Conservation (phyloP, 306 rosid species). For the Cicer arietinum region DNA sequence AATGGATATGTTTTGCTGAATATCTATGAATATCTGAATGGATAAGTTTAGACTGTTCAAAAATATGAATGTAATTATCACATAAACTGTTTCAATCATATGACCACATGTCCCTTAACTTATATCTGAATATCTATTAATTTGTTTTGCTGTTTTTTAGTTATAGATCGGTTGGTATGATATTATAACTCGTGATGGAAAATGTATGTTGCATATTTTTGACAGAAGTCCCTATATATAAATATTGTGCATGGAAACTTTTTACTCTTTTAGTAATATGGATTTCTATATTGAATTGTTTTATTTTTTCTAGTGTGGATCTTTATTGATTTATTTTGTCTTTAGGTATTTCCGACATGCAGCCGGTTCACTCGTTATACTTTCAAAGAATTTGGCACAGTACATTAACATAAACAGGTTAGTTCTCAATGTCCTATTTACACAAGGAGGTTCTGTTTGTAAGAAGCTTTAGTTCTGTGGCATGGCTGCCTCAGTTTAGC, state of each 20-base stretch:
- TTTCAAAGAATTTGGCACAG: conserved; percentile 88
- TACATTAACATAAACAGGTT: conserved; percentile 93
- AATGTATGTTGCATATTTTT: conserved; percentile 12
- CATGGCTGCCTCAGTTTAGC: conserved; percentile 16
- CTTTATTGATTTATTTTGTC: conserved; percentile 34
- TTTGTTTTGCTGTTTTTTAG: conserved; percentile 2
- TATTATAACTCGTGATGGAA: conserved; percentile 30
- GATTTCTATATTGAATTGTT: conserved; percentile 29
- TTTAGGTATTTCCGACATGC: conserved; percentile 98
- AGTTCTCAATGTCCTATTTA: conserved; percentile 41
- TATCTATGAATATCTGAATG: too few relatives aligned
- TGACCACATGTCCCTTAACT: not conserved
- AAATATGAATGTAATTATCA: too few relatives aligned
- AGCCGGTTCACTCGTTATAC: conserved; percentile 73
- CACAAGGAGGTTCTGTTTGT: conserved; percentile 12
- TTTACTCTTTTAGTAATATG: not conserved
- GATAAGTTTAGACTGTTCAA: too few relatives aligned
- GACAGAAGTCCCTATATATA: conserved; percentile 2
- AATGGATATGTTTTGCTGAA: not conserved
- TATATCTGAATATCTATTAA: conserved; percentile 14
- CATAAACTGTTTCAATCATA: not conserved
- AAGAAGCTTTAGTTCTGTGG: conserved; percentile 29
- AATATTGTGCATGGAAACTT: conserved; percentile 12
- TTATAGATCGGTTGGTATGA: not conserved
- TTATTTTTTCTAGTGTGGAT: conserved; percentile 23